phyloP scores from a whole-genome alignment of 495 filamentous ascomycete species.

The Parachaetomium inaequale region DNA sequence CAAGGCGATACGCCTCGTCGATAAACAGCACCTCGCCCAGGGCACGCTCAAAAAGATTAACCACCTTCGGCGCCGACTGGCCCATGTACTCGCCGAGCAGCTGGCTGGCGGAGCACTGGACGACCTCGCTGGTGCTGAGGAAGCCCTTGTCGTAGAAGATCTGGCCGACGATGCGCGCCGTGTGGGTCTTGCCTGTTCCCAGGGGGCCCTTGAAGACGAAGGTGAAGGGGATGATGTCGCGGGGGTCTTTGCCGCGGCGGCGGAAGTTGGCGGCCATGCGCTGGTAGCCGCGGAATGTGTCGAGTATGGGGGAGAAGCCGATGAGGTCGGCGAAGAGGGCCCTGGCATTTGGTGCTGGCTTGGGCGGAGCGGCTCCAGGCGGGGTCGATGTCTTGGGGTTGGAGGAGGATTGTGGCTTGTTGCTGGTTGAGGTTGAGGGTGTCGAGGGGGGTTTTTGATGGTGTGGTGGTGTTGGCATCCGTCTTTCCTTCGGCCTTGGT shows the following conservation, averaged over 20 bases:
- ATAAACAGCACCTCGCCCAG: constrained; percentile 60
- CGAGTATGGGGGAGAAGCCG: constrained; percentile 25
- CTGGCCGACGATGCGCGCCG: constrained; percentile 63
- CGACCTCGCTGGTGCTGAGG: constrained; percentile 48
- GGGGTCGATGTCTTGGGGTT: constrained; percentile 3
- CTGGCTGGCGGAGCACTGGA: constrained; percentile 56
- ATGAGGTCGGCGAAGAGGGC: constrained; percentile 42
- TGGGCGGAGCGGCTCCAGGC: neutral
- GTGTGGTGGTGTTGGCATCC: too few relatives aligned
- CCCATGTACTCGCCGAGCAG: constrained; percentile 56
- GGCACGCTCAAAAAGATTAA: constrained; percentile 50
- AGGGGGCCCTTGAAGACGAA: constrained; percentile 37
- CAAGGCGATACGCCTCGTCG: constrained; percentile 60
- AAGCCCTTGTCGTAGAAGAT: constrained; percentile 66
- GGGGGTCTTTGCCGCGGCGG: constrained; percentile 55
- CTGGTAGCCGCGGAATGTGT: constrained; percentile 56
- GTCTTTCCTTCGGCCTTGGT: neutral
- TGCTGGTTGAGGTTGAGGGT: too few relatives aligned
- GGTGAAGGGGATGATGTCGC: constrained; percentile 29
- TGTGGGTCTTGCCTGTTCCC: constrained; percentile 68
- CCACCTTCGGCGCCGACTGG: constrained; percentile 56
- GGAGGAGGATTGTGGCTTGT: neutral
- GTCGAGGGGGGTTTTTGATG: too few relatives aligned
- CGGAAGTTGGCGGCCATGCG: constrained; percentile 48
- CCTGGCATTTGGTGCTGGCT: neutral